Evolutionary conservation across 2,329 filamentous ascomycete species (phyloP), one percentile per base, ranked within the genome.

Genomic region (Exophiala viscosa): DNA sequence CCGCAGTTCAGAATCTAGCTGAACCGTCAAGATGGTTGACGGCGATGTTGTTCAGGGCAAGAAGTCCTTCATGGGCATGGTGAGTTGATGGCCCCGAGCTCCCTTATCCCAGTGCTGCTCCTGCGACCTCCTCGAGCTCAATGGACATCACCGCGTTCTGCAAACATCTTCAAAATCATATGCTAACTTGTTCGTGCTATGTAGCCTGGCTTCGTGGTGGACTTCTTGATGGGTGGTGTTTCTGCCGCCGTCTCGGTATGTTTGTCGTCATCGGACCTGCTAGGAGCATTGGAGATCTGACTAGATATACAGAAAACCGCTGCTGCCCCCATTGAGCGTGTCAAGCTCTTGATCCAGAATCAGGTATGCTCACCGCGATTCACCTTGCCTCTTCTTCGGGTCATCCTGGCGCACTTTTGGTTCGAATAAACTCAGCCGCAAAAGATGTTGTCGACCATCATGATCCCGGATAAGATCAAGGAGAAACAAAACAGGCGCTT

Each of bases 261-360:
- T 50, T 35, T 6, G 17, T 31, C 20, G 17, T 49, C 5, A 32
- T 52, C 17, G 6, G 7, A 5, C 14, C 33, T 18, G 44, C 28
- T 10, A 48, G 3, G 35, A 33, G 38, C 14, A 32, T 38, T 20
- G 14, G 14, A 28, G 33, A 48, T 23, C 60, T 62, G 45, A 62
- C 54, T 47, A 32, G 6, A 15, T 20, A 18, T 40, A 2, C 35
- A 62, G 59, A 99, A 99, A 90, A 99, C 93, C 68, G 93, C 93
- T 73, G 93, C 93, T 75, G 93, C 93, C 80, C 93, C 93, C 80
- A 99, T 99, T 70, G 93, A 99, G 91, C 93, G 93, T 90, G 87
- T 99, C 81, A 99, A 99, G 91, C 93, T 99, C 74, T 89, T 99
- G 73, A 95, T 99, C 82, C 93, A 99, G 85, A 99, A 99, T 84